phyloP scores from a whole-genome alignment of 805 yeast species.

The Metschnikowia sp. region DNA sequence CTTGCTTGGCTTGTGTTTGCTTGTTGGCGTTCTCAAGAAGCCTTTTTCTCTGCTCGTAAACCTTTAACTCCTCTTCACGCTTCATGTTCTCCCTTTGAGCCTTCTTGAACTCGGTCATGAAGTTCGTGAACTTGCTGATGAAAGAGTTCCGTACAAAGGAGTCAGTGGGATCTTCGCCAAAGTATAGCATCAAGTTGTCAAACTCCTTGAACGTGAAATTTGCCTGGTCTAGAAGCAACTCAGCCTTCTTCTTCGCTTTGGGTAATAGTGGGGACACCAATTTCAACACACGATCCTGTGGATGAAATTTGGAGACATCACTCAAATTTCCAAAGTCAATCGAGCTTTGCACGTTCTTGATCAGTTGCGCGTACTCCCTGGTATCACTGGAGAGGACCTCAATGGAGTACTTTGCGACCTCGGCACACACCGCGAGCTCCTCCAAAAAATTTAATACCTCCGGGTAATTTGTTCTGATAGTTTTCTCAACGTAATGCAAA shows the following conservation, averaged over 20 bases:
- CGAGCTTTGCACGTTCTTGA: constrained; percentile 51
- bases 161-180: constrained; percentile 66
- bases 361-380: constrained; percentile 47
- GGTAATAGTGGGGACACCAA: constrained; percentile 52
- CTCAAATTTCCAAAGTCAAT: constrained; percentile 63
- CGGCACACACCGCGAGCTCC: constrained; percentile 52
- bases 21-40: constrained; percentile 49
- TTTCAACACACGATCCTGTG: constrained; percentile 56
- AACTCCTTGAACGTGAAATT: constrained; percentile 49
- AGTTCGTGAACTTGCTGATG: constrained; percentile 58
- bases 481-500: constrained; percentile 70
- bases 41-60: constrained; percentile 74
- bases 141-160: constrained; percentile 55
- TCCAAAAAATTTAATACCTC: constrained; percentile 58
- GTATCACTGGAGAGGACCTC: constrained; percentile 63
- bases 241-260: constrained; percentile 52
- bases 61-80: constrained; percentile 63
- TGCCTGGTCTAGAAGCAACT: constrained; percentile 49
- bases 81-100: constrained; percentile 64
- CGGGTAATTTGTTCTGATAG: constrained; percentile 63
- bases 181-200: constrained; percentile 60
- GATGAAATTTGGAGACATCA: constrained; percentile 60
- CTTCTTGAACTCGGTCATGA: constrained; percentile 57
- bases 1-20: constrained; percentile 19
- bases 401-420: constrained; percentile 57